Base-by-base conservation (phyloP, 192 early-diverging fungal genomes). In the Cetraspora pellucida region DNA sequence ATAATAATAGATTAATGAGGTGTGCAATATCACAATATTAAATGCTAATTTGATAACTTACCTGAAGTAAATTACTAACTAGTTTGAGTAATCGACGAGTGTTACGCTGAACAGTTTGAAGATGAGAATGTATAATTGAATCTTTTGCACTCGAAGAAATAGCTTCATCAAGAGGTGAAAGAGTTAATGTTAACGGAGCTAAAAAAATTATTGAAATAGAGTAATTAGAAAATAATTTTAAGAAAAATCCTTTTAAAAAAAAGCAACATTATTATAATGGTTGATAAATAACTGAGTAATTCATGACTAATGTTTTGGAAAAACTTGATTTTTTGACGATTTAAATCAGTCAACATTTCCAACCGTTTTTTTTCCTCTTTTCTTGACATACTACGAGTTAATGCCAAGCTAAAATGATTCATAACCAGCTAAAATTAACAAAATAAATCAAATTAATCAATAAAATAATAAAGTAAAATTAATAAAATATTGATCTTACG, bases 111-210 rank as follows among this genome's bases (percentile, higher is more conserved):
- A 87, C 79, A 63, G 89, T 79, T 30, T 85, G 73, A 37, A 87
- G 63, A 30, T 67, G 72, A 7, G 47, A 30, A 7, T 71, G 54
- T 23, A 79, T 69, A 0, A 80, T 72, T 5, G 83, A 50, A n/a
- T 75, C 52, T 28, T 73, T 57, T 6, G 81, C 47, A 61, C 78
- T 79, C 19, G 63, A 63, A 10, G 13, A 75, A 25, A 86, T 63
- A 10, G 72, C 77, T 50, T 89, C 88, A 2, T 89, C 87, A 21
- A 87, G 59, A 1, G 86, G 86, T 25, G 84, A 81, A 25, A 90
- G 77, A 72, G 88, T 90, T 19, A 90, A 54, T 23, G 86, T 86
- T 23, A 90, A 70, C 2, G 89, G 89, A 10, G 86, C 82, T 84
- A 73, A 3, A 14, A 28, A 28, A 73, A 27, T 37, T 37, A 58